phyloP scores from a whole-genome alignment of 108 stramenopile species.

The Cyclotella kingstonii region DNA sequence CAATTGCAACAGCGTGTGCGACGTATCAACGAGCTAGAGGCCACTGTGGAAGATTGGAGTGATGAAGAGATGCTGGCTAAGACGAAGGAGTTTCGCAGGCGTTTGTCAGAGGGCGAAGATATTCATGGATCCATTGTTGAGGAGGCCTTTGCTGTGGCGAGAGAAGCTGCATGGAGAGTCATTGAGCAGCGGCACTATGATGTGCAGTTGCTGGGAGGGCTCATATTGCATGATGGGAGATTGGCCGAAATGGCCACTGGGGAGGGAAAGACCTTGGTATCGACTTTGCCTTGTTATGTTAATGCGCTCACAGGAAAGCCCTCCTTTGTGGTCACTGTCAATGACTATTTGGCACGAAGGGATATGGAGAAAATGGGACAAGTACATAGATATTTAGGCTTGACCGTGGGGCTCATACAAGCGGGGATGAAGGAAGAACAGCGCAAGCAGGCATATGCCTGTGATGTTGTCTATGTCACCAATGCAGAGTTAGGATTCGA shows the following conservation, averaged over 20 bases:
- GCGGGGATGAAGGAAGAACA: constrained; percentile 79
- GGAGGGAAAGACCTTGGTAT: constrained; percentile 95
- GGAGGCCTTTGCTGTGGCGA: constrained; percentile 94
- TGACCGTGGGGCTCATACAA: constrained; percentile 93
- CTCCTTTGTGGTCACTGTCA: constrained; percentile 89
- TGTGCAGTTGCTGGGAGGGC: constrained; percentile 90
- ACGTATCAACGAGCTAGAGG: constrained; percentile 82
- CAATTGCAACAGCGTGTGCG: constrained; percentile 68
- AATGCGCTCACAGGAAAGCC: constrained; percentile 78
- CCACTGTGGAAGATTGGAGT: constrained; percentile 73
- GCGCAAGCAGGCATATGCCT: constrained; percentile 80
- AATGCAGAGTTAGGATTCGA: constrained; percentile 96
- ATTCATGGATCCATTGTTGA: constrained; percentile 72
- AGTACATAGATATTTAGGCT: constrained; percentile 88
- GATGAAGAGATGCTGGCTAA: constrained; percentile 89
- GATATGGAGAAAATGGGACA: constrained; percentile 96
- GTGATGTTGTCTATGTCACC: constrained; percentile 94
- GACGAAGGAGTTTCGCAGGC: constrained; percentile 70
- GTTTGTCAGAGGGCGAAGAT: constrained; percentile 71
- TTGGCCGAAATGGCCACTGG: constrained; percentile 97
- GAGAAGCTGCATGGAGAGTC: constrained; percentile 97
- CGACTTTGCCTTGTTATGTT: constrained; percentile 84
- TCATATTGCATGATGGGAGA: constrained; percentile 88
- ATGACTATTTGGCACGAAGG: constrained; percentile 93
- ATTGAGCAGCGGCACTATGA: constrained; percentile 93